Percentiles rank a stretch among this genome's conserved stretches.
Conservation (phyloP, 2,329 filamentous ascomycete genomes). For the Paecilomyces fulvus region DNA sequence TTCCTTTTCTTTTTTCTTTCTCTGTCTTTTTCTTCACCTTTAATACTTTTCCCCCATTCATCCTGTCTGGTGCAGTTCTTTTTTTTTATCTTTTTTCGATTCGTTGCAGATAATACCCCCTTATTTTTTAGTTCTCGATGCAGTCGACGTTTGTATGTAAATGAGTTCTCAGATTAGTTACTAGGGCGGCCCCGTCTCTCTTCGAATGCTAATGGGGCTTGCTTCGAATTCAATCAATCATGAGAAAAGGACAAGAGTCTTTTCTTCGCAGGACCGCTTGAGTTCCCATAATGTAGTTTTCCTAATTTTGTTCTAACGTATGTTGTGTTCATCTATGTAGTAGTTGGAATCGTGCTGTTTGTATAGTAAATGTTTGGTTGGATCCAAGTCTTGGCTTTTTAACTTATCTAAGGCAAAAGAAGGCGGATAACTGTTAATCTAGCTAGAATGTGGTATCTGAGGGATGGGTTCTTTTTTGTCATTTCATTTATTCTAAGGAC, state of each 20-base stretch:
- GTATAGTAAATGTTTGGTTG: neutral
- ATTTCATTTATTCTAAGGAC: neutral
- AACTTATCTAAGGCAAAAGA: neutral
- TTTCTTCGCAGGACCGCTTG: neutral
- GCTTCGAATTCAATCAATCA: neutral
- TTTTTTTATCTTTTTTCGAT: neutral
- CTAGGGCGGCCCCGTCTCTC: neutral
- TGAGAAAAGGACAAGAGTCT: neutral
- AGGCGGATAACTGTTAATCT: neutral
- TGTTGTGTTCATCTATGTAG: neutral
- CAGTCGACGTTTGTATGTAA: conserved; percentile 15
- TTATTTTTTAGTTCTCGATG: conserved; percentile 8
- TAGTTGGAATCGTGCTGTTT: too few species aligned
- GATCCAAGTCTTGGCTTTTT: too few species aligned
- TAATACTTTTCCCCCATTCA: neutral
- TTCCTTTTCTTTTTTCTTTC: neutral
- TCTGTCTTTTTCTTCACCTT: neutral
- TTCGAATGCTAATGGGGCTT: neutral
- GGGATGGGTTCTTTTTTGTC: neutral
- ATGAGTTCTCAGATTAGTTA: neutral
- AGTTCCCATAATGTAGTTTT: neutral
- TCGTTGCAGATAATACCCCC: conserved; percentile 1
- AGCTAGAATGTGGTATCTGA: neutral
- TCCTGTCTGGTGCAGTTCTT: neutral
- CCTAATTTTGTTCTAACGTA: neutral